These are phyloP conservation scores for Prunus campanulata DNA, from an alignment of 306 rosid genomes.

Conservation along the genomic window DNA sequence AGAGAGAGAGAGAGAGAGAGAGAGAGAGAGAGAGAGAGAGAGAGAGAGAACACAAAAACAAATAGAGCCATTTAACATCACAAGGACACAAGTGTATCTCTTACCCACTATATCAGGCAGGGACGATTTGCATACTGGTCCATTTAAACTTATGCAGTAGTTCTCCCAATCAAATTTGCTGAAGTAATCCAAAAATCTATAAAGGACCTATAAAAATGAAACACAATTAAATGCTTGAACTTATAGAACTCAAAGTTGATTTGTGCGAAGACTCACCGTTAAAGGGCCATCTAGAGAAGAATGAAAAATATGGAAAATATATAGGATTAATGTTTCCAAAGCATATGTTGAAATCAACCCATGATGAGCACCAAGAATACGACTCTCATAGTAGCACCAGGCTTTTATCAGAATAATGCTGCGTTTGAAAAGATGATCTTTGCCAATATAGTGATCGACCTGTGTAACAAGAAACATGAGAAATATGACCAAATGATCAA, in stretches of 20 bases:
- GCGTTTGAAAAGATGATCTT: constrained; percentile 81
- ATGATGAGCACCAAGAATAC: constrained; percentile 87
- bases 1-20: background rate
- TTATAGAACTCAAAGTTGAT: background rate
- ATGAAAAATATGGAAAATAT: constrained; percentile 75
- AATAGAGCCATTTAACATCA: constrained; percentile 17
- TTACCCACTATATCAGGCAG: constrained; percentile 63
- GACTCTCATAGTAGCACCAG: constrained; percentile 95
- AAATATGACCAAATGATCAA: constrained; percentile 15
- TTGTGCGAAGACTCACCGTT: constrained; percentile 54
- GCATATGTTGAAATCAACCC: constrained; percentile 93
- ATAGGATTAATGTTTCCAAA: constrained; percentile 79
- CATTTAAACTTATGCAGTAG: constrained; percentile 76
- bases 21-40: constrained; percentile 6
- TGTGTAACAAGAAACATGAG: constrained; percentile 23
- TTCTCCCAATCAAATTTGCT: constrained; percentile 93
- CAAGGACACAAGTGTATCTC: constrained; percentile 22
- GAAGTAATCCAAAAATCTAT: constrained; percentile 78
- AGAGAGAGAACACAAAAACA: constrained; percentile 9
- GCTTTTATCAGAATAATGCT: constrained; percentile 80
- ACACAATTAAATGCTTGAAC: constrained; percentile 4
- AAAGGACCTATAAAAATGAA: constrained; percentile 60
- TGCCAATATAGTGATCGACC: constrained; percentile 74
- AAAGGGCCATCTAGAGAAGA: constrained; percentile 67
- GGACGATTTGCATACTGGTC: constrained; percentile 75